Percentiles rank a stretch among this genome's conserved stretches.
Conservation (phyloP, 225 moss, liverwort and hornwort species). For the Sphagnum contortum region DNA sequence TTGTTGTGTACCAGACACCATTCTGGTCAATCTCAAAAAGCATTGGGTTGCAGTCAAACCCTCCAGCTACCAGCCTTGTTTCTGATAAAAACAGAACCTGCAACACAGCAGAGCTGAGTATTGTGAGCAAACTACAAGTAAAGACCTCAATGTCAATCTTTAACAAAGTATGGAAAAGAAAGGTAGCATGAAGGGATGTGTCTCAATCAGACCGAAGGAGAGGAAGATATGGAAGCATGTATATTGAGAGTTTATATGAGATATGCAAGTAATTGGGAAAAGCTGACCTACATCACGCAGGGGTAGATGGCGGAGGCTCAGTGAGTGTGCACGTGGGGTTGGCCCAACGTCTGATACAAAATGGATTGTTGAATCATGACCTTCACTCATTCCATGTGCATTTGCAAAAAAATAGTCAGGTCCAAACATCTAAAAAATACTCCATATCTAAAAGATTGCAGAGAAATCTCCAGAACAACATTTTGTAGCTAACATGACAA, state of each 20-base stretch:
- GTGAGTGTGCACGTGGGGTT: constrained; percentile 63
- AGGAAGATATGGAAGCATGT: too few species aligned
- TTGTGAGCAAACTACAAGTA: too few species aligned
- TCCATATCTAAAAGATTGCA: neutral
- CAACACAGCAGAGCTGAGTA: constrained; percentile 3
- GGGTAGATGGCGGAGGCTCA: constrained; percentile 83
- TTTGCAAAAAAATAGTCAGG: neutral
- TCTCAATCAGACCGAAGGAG: too few species aligned
- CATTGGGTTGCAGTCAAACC: constrained; percentile 98
- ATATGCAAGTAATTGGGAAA: constrained; percentile 31
- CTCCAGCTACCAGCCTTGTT: constrained; percentile 84
- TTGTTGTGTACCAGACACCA: constrained; percentile 56
- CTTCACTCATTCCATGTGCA: constrained; percentile 37
- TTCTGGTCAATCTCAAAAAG: constrained; percentile 68
- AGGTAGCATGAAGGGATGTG: too few species aligned
- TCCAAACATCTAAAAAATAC: neutral
- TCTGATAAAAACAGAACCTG: constrained; percentile 96
- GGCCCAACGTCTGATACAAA: constrained; percentile 82
- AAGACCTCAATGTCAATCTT: too few species aligned
- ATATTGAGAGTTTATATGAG: constrained; percentile 7
- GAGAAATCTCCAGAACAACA: too few species aligned
- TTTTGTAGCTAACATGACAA: too few species aligned
- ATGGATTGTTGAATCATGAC: constrained; percentile 96
- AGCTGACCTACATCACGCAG: constrained; percentile 99
- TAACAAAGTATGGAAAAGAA: too few species aligned